Evolutionary conservation across 371 early-diverging fungal genomes (phyloP), one percentile per base, ranked within the genome.

Genomic region (Mortierella sp.): DNA sequence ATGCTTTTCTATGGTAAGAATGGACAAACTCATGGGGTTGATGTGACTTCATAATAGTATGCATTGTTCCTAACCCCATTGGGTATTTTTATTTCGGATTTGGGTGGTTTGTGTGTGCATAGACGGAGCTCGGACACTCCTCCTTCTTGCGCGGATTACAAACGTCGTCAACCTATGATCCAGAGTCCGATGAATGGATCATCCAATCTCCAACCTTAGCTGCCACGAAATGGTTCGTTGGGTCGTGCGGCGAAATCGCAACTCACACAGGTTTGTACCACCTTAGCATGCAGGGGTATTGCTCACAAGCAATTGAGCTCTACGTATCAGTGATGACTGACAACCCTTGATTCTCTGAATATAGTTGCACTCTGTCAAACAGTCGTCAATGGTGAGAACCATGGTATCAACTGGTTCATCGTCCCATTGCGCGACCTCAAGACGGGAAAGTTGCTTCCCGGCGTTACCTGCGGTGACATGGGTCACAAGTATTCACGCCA

Each of bases 221-320:
- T 0, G 81, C 95, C 16, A 91, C 95, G 22, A 96, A 93, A 80
- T 96, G 95, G 95, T 96, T 96, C 96, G 95, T 96, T 67, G 96
- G 96, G 54, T 92, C 93, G 63, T 86, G 92, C 10, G 94, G 89
- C 2, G 89, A 91, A 58, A 85, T 91, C 1, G 90, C 92, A 27
- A 92, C 93, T 1, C 93, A 93, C 63, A 84, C 90, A 8, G 88
- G 71, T 70, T 59, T 49, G 56, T 16, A 39, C 21, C 24, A 41
- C 2, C 31, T 17, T 39, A 21, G 19, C 34, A n/a, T n/a, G n/a
- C n/a, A n/a, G n/a, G n/a, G n/a, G n/a, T n/a, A 34, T 7, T 10
- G 34, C 34, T 4, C 34, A 10, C 34, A 34, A 34, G 34, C 34
- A 10, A 34, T 34, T 34, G 34, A 7, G 34, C 10, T 37, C 34